phyloP scores from a whole-genome alignment of 352 stramenopile genomes.

The Globisporangium sylvaticum region DNA sequence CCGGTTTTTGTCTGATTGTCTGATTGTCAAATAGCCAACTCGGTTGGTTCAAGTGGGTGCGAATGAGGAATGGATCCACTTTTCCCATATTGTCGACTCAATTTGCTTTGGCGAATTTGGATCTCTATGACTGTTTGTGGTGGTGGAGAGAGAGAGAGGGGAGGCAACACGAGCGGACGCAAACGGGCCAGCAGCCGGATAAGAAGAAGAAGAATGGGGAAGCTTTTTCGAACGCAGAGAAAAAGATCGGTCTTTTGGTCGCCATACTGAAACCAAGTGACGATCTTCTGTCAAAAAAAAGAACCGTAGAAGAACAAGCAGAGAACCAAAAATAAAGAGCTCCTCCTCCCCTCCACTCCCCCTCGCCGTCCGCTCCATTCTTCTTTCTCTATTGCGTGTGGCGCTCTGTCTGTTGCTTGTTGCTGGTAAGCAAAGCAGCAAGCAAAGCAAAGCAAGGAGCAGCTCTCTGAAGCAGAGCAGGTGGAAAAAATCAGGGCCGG shows the following conservation, averaged over 20 bases:
- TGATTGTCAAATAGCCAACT: neutral
- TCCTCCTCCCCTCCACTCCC: neutral
- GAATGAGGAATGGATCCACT: neutral
- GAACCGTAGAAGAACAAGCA: constrained; percentile 8
- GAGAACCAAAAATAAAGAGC: constrained; percentile 14
- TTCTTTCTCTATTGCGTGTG: neutral
- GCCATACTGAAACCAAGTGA: neutral
- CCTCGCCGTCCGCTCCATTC: neutral
- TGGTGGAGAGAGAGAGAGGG: neutral
- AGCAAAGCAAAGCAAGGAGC: neutral
- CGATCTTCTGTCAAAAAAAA: neutral
- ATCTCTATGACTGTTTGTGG: neutral
- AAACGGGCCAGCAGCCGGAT: constrained; percentile 1
- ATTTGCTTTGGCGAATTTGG: neutral
- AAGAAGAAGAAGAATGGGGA: constrained; percentile 7
- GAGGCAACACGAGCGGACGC: no score
- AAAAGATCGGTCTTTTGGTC: constrained; percentile 7
- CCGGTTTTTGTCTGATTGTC: neutral
- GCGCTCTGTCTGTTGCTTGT: neutral
- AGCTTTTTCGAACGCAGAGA: constrained; percentile 10
- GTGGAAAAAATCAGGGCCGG: constrained; percentile 7
- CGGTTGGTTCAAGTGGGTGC: neutral
- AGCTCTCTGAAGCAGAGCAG: neutral
- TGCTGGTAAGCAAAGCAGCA: neutral
- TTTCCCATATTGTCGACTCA: neutral